A percentile compares a stretch with the other conserved stretches of the same genome.
Conservation (phyloP, 345 rosid species). For the Cardamine occulta region DNA sequence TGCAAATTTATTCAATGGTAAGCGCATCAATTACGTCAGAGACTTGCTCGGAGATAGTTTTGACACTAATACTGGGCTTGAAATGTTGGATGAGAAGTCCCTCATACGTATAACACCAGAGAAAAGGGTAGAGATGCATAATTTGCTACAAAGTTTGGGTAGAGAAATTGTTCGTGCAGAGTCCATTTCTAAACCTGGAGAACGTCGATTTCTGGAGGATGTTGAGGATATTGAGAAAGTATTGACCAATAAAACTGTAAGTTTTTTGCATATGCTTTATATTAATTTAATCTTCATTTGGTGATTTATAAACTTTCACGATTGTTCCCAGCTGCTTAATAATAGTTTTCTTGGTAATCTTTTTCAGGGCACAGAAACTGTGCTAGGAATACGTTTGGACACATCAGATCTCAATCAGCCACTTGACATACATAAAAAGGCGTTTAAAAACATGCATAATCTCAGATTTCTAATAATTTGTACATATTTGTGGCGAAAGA, state of each 20-base stretch:
- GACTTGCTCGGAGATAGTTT: neutral
- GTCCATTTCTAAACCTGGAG: constrained; percentile 5
- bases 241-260: neutral
- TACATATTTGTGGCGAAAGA: no score
- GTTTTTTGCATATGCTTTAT: neutral
- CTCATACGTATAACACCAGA: no score
- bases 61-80: neutral
- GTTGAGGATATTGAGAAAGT: neutral
- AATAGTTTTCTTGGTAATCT: neutral
- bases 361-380: neutral
- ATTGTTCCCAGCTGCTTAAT: neutral
- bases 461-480: neutral
- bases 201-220: constrained; percentile 32
- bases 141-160: constrained; percentile 41
- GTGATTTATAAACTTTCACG: no score
- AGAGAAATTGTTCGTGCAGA: constrained; percentile 28
- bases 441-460: neutral
- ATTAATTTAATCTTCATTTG: no score
- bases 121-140: constrained; percentile 29
- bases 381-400: neutral
- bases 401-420: neutral
- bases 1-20: no score
- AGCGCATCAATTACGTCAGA: neutral
- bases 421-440: neutral
- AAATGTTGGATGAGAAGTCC: no score